Base-by-base conservation (phyloP, 75 land plant species). In the Picea sitchensis region DNA sequence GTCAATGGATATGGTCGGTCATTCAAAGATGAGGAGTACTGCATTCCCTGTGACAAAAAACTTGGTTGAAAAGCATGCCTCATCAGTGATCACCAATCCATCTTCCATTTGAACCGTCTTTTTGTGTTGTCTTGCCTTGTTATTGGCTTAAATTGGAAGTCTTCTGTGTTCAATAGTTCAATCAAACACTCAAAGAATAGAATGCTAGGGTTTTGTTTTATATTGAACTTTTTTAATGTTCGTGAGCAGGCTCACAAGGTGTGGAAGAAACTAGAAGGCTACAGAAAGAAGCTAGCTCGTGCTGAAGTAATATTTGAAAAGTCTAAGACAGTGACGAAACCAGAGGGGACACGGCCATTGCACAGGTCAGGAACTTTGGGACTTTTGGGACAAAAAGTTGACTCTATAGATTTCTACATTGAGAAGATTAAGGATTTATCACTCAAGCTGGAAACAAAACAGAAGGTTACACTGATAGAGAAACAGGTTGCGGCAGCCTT, bases 311-410 rank as follows among this genome's bases (percentile, higher is more conserved):
- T 89, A 15, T 94, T 74, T 82, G 90, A 78, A 56, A 72, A 81
- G 67, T 87, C 91, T n/a, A 90, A 92, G 71, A 79, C 85, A 4
- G 36, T 41, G n/a, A 67, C 61, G 65, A 86, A 73, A 0, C 85
- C 90, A 30, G 88, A 89, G 58, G 95, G 90, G 26, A 83, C 78
- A 18, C 85, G 92, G 58, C 97, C 99, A 11, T 84, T 63, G 7
- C 88, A 82, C 82, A 88, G 57, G 81, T 90, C 87, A 58, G 91
- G 95, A 13, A 78, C 81, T 60, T 83, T 94, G 32, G 99, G 98
- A 13, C 85, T 96, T 14, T 21, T 85, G 44, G 97, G 99, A 5
- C 56, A 76, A 58, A 92, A 79, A 12, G 97, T 96, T 0, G 99
- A 96, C 76, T 81, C 92, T 56, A 91, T 96, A 44, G 85, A 91